Conservation (phyloP, 1,139 yeast species). For the Saccharomyces hybrid region DNA sequence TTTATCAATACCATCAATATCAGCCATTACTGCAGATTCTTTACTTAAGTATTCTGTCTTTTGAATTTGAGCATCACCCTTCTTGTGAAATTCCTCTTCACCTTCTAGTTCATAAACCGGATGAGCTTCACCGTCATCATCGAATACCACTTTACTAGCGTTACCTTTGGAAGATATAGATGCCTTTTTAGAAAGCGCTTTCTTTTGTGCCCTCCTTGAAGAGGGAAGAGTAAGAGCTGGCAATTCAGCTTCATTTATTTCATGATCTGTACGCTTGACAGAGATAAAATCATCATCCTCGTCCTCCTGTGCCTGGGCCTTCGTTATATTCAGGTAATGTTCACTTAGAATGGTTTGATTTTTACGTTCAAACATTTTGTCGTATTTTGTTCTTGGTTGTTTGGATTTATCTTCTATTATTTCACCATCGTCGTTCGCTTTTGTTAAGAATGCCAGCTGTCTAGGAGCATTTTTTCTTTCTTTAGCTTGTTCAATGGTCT, state of each 20-base stretch:
- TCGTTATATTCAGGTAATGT: conserved; percentile 68
- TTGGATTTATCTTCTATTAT: conserved; percentile 34
- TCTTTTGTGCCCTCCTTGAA: conserved; percentile 82
- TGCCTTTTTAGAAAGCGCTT: conserved; percentile 79
- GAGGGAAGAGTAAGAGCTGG: conserved; percentile 56
- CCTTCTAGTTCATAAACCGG: conserved; percentile 84
- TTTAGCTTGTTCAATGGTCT: conserved; percentile 42
- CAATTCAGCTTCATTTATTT: conserved; percentile 52
- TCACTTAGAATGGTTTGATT: conserved; percentile 90
- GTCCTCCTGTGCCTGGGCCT: conserved; percentile 36
- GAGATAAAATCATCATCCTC: conserved; percentile 74
- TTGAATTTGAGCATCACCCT: conserved; percentile 67
- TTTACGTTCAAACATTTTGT: conserved; percentile 90
- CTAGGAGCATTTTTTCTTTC: conserved; percentile 80
- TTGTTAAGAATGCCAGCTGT: conserved; percentile 49
- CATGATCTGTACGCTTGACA: conserved; percentile 71
- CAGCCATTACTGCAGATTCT: conserved; percentile 62
- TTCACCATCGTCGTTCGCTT: conserved; percentile 65
- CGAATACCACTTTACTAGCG: conserved; percentile 76
- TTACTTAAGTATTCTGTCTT: conserved; percentile 56
- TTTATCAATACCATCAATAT: conserved; percentile 72
- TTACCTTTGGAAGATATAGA: conserved; percentile 57
- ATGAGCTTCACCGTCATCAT: conserved; percentile 90
- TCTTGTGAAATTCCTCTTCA: conserved; percentile 74
- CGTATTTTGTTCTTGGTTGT: conserved; percentile 77